Evolutionary conservation across 176 grass and related monocot genomes (phyloP).

Genomic region (Carex pumila): DNA sequence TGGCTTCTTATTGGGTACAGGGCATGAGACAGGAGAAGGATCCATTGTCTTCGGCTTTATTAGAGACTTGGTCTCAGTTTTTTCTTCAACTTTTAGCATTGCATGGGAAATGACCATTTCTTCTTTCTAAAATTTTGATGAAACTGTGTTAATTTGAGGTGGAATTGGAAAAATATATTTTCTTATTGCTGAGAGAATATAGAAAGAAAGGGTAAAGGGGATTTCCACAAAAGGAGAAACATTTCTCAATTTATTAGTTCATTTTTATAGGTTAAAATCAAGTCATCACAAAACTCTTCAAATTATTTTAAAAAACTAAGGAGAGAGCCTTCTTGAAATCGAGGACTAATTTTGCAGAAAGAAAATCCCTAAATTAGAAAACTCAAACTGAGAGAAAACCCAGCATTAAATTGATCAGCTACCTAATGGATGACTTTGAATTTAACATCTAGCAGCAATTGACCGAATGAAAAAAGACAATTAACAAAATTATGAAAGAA

Average conservation of each 20-base stretch:
- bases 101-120: constrained; percentile 34
- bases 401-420: neutral
- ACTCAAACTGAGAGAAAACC: neutral
- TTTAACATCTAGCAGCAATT: neutral
- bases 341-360: constrained; percentile 8
- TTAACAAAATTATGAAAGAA: neutral
- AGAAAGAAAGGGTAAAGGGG: neutral
- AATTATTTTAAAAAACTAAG: neutral
- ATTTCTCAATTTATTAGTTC: neutral
- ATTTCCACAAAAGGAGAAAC: neutral
- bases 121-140: constrained; percentile 54
- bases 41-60: constrained; percentile 39
- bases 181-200: neutral
- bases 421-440: neutral
- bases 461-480: constrained; percentile 15
- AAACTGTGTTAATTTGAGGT: neutral
- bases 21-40: constrained; percentile 44
- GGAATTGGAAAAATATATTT: neutral
- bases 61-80: constrained; percentile 37
- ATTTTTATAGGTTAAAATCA: neutral
- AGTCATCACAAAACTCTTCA: neutral
- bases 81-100: constrained; percentile 42
- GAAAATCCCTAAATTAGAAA: neutral
- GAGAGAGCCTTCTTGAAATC: neutral
- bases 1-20: constrained; percentile 41